Base-by-base conservation (phyloP, 345 rosid genomes). In the Conringia planisiliqua region DNA sequence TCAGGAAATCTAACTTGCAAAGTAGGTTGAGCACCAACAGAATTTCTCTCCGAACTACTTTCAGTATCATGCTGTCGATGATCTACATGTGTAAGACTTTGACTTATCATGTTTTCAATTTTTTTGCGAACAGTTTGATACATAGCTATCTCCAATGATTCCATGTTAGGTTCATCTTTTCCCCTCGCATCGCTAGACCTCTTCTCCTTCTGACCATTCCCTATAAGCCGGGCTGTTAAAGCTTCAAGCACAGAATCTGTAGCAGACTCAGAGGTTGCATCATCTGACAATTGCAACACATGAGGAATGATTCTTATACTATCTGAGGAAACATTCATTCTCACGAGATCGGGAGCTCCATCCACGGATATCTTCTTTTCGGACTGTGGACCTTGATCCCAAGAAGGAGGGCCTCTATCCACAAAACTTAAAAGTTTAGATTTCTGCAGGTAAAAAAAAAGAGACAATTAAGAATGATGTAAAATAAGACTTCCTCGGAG, bases 381-480 rank as follows among this genome's bases (percentile, higher is more conserved):
- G 10, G 80, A 71, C 39, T 36, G 82, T 47, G 58, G 79, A 73
- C 33, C 74, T 81, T 68, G 85, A 73, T 90, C 87, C 97, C 96
- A 92, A 46, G 89, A 85, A 48, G 84, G 88, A 52, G 87, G 82
- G 8, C 86, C 90, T 83, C 84, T 85, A 65, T 92, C 88, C 66
- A 85, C 86, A 72, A 92, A 82, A 81, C 91, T 92, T 83, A 82
- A 58, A 74, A 92, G 88, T 89, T 88, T 90, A 59, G 99, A 95
- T 88, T 88, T 95, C 99, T 95, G 76, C 82, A 55, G 54, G 50
- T 73, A 76, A 74, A 61, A 76, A 70, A 62, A 77, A 63, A 22
- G 24, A 78, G 61, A 66, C 20, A 57, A 51, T 59, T 72, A 72
- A 42, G 48, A 64, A 48, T 10, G 46, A 64, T 64, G 13, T 36